Percentiles rank a stretch among this genome's conserved stretches.
Evolutionary conservation across 1,284 basidiomycete species (phyloP).

Genomic region (Grifola frondosa): DNA sequence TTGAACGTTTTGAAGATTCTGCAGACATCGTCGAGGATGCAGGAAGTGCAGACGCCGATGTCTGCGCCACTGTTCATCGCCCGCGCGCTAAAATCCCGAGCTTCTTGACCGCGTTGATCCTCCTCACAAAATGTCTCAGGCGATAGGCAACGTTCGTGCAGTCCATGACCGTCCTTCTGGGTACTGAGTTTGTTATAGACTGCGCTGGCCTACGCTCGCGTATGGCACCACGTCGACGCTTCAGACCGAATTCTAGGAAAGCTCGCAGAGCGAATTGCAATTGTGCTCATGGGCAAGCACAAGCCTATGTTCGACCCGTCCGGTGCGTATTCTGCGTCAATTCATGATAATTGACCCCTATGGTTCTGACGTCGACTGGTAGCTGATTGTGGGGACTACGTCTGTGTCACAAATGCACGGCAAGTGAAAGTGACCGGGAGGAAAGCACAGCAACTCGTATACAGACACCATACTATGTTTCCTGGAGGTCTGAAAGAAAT

Average conservation of each 20-base stretch:
- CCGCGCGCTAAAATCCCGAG: slow-evolving; percentile 8
- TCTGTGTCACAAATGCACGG: slow-evolving; percentile 90
- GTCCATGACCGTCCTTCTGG: background rate
- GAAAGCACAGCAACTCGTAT: slow-evolving; percentile 87
- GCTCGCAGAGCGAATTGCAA: slow-evolving; percentile 90
- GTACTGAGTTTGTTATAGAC: slow-evolving; percentile 56
- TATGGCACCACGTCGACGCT: slow-evolving; percentile 97
- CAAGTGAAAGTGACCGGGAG: slow-evolving; percentile 87
- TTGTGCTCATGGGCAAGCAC: slow-evolving; percentile 98
- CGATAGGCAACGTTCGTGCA: slow-evolving; percentile 65
- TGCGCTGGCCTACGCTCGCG: slow-evolving; percentile 86
- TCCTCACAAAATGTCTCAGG: slow-evolving; percentile 52
- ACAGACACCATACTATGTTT: slow-evolving; percentile 90
- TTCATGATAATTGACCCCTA: background rate
- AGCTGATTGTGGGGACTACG: slow-evolving; percentile 98
- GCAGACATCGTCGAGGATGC: slow-evolving; percentile 37
- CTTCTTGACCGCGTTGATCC: slow-evolving; percentile 5
- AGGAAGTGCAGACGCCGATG: slow-evolving; percentile 19
- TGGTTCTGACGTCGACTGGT: slow-evolving; percentile 1
- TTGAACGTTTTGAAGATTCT: slow-evolving; percentile 48
- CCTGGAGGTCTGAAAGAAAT: slow-evolving; percentile 94
- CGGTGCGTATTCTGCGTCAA: slow-evolving; percentile 48
- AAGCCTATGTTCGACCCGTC: slow-evolving; percentile 96
- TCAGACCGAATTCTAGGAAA: slow-evolving; percentile 89
- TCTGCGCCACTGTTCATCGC: slow-evolving; percentile 9